Evolutionary conservation across 345 rosid genomes (phyloP), one percentile per base, ranked within the genome.

Genomic region (Isatis tinctoria): DNA sequence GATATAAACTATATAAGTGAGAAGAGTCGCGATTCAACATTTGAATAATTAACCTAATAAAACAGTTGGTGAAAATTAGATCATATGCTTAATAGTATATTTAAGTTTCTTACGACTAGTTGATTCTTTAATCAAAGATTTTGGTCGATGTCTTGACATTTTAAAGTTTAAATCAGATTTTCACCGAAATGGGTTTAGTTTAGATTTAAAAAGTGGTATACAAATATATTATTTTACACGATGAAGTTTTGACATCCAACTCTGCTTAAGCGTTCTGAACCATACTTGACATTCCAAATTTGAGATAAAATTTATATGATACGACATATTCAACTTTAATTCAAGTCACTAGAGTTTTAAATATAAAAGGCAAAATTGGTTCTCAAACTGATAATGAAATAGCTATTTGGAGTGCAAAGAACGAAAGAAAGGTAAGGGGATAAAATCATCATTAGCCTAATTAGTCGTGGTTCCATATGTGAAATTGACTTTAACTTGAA

Each of bases 401-500:
- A 40, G 54, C 67, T 51, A 30, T 67, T 12, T 75, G 69, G 69
- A 75, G 78, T 40, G 47, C 17, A 40, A 51, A 67, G 67, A 60
- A 67, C 74, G 78, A 67, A 67, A 75, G 48, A 67, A 60, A 60
- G 27, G 44, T 59, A 51, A 67, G 18, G 56, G 10, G 20, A 40
- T 37, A 73, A 60, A 49, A 68, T 18, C 74, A 68, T 68, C 48
- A 75, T 75, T 60, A 49, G 39, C n/a, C 33, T 52, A 69, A 61
- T 43, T 24, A 76, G 70, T 69, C 65, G 69, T 54, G 40, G 32
- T 75, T 56, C 2, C 26, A 53, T 69, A 62, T 76, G 59, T 69
- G 65, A 76, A 69, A 45, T 53, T 76, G 74, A 69, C 79, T 61
- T 69, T 61, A 69, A 69, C 61, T 68, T 22, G 70, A 76, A 76